Percentiles rank a stretch among this genome's conserved stretches.
Evolutionary conservation across 352 stramenopile species (phyloP).

Genomic region (Plasmopara muralis): DNA sequence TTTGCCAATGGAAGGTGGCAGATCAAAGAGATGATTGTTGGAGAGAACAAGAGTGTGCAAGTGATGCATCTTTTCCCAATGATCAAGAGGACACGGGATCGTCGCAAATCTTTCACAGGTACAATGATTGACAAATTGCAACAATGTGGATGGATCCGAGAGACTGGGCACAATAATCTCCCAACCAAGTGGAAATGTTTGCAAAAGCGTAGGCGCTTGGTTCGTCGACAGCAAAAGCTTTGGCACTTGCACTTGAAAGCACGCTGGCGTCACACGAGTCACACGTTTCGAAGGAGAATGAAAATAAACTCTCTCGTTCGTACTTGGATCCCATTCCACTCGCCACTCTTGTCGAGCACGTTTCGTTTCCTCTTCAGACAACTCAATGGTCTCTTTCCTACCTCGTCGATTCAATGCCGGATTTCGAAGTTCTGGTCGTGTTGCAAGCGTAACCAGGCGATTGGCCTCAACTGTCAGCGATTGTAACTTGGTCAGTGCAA

Average conservation of each 20-base stretch:
- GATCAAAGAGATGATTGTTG: constrained; percentile 51
- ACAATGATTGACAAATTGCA: constrained; percentile 47
- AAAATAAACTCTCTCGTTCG: constrained; percentile 44
- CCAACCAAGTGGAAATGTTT: constrained; percentile 36
- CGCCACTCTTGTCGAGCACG: constrained; percentile 36
- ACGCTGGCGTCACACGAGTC: constrained; percentile 43
- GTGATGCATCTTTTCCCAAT: constrained; percentile 35
- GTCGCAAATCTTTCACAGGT: constrained; percentile 22
- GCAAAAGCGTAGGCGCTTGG: constrained; percentile 14
- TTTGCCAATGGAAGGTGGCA: constrained; percentile 56
- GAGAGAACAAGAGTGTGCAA: constrained; percentile 43
- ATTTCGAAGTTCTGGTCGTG: constrained; percentile 27
- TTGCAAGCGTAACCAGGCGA: constrained; percentile 53
- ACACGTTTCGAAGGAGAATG: constrained; percentile 40
- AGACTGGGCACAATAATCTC: constrained; percentile 32
- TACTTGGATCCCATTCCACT: constrained; percentile 47
- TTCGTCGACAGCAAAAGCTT: constrained; percentile 26
- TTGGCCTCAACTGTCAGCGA: constrained; percentile 43
- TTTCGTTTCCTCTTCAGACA: constrained; percentile 30
- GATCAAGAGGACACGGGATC: constrained; percentile 48
- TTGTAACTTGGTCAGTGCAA: constrained; percentile 35
- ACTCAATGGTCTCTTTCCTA: constrained; percentile 5
- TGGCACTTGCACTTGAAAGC: constrained; percentile 47
- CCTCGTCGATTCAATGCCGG: constrained; percentile 8
- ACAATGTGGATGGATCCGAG: constrained; percentile 27